A percentile compares a stretch with the other conserved stretches of the same genome.
Conservation (phyloP, 1,284 basidiomycete species). For the Ustilago lituana region DNA sequence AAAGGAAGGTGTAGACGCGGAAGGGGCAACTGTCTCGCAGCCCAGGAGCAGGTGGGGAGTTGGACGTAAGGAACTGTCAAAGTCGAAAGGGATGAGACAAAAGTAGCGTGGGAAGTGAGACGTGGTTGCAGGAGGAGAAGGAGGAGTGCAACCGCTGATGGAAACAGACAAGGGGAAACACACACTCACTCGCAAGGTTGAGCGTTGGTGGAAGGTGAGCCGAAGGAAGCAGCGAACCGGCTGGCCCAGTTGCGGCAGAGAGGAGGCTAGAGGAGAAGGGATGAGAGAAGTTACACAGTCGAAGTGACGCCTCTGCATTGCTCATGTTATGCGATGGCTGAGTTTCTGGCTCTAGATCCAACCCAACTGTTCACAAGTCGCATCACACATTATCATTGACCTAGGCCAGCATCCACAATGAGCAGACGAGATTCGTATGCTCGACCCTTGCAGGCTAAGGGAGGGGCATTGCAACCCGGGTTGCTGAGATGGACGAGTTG, state of each 20-base stretch:
- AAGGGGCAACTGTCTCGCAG: slow-evolving; percentile 6
- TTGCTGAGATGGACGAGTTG: slow-evolving; percentile 10
- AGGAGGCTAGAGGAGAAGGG: neutral
- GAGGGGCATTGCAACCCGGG: slow-evolving; percentile 3
- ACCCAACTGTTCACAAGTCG: too few species aligned
- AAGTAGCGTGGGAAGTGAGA: slow-evolving; percentile 1
- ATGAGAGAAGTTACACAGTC: slow-evolving; percentile 27
- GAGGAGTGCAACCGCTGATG: too few species aligned
- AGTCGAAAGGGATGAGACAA: slow-evolving; percentile 3
- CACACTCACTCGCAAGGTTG: too few species aligned
- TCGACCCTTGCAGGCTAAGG: neutral
- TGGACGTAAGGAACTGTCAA: slow-evolving; percentile 9
- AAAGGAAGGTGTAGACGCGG: slow-evolving; percentile 15
- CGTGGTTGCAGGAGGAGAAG: neutral
- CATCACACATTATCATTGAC: too few species aligned
- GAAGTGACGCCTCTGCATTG: slow-evolving; percentile 16
- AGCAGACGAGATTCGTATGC: neutral
- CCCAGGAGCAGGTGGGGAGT: slow-evolving; percentile 2
- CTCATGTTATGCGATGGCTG: slow-evolving; percentile 9
- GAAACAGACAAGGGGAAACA: neutral
- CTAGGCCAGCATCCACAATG: too few species aligned
- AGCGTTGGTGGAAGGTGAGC: neutral
- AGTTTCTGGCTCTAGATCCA: slow-evolving; percentile 2
- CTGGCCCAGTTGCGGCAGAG: too few species aligned
- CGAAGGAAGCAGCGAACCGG: neutral